Base-by-base conservation (phyloP, 2,329 filamentous ascomycete species). In the Tolypocladium ophioglossoides region DNA sequence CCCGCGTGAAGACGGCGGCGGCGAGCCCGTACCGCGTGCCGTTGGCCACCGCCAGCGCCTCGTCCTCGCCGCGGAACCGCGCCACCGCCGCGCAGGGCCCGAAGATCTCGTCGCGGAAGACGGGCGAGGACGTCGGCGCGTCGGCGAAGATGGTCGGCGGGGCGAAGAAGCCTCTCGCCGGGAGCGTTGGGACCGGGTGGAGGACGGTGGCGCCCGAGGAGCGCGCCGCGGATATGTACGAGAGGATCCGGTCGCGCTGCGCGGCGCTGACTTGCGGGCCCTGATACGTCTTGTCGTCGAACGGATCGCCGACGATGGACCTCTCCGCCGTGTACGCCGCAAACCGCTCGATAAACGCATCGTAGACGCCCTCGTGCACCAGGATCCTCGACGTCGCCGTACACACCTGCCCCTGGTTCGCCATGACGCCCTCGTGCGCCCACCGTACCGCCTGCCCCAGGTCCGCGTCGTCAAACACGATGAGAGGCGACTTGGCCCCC, bases 251-350 rank as follows among this genome's bases (percentile, higher is more conserved):
- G 52, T 90, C 85, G 61, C 85, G 87, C 64, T 91, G 87, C 6
- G 75, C 69, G 65, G 85, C 85, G 6, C 84, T 86, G 49, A 89
- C 80, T 63, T 89, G 86, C 0, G 87, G 87, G 0, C 87, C 87
- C 64, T 90, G 86, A 72, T 84, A 87, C 0, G 86, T 89, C 38
- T 73, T 74, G 59, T 85, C 79, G 7, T 78, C 76, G 66, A 89
- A 90, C 0, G 85, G 86, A 62, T 89, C 81, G 53, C 87, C 87
- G 14, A 89, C 77, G 52, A 83, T 79, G 61, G 78, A 84, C 37
- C 80, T 78, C 24, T 74, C 71, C 56, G 78, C 75, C 53, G 86
- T 73, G 56, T 79, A 72, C 41, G 80, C 73, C 55, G 79, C 80
- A 72, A 89, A 88, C 8, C 70, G 68, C 22, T 75, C 69, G 49